phyloP scores from a whole-genome alignment of 306 rosid species.

The Mimosa bimucronata region DNA sequence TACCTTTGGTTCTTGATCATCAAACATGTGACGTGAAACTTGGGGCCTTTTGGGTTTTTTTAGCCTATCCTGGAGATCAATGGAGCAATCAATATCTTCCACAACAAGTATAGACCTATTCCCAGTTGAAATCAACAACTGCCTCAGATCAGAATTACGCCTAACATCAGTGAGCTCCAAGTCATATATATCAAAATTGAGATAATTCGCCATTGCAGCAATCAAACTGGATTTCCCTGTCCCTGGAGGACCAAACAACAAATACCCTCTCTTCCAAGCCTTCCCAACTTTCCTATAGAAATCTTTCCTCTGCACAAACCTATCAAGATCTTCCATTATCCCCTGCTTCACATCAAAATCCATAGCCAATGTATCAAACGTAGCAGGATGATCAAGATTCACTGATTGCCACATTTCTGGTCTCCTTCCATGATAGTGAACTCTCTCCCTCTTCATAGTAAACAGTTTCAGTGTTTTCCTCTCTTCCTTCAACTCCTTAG shows the following conservation, averaged over 20 bases:
- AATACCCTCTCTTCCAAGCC: constrained; percentile 50
- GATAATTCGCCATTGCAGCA: constrained; percentile 47
- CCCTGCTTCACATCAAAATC: constrained; percentile 36
- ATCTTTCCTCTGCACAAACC: constrained; percentile 38
- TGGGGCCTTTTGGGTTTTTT: not conserved
- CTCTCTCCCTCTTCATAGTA: constrained; percentile 5
- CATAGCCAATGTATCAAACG: constrained; percentile 44
- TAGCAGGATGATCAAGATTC: constrained; percentile 38
- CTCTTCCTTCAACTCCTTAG: constrained; percentile 33
- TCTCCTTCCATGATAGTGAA: not conserved
- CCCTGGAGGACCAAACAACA: constrained; percentile 46
- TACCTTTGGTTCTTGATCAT: constrained; percentile 15
- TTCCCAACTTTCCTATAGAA: constrained; percentile 47
- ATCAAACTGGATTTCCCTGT: constrained; percentile 50
- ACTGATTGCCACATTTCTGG: constrained; percentile 37
- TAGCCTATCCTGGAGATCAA: constrained; percentile 30
- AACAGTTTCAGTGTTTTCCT: constrained; percentile 37
- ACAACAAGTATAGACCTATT: constrained; percentile 42
- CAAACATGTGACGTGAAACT: not conserved
- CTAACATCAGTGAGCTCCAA: constrained; percentile 39
- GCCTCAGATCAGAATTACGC: constrained; percentile 39
- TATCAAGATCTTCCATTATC: constrained; percentile 35
- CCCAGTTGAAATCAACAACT: constrained; percentile 27
- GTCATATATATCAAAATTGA: constrained; percentile 42
- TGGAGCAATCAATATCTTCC: constrained; percentile 43